A percentile compares a stretch with the other conserved stretches of the same genome.
Evolutionary conservation across 192 early-diverging fungal genomes (phyloP).

Genomic region (Allomyces macrogynus): DNA sequence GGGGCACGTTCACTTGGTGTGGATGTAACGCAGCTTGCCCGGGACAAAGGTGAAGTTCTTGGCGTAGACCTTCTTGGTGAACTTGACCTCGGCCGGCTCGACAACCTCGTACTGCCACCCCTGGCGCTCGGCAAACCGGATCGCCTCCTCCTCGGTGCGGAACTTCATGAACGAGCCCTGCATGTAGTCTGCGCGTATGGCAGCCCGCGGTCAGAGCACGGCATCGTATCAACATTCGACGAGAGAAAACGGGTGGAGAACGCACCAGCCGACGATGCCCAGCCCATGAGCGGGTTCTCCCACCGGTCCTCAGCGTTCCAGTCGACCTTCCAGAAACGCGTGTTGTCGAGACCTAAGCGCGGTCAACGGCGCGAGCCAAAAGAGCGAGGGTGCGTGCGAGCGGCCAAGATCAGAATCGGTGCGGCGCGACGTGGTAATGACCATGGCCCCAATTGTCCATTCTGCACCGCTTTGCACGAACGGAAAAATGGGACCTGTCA

Average conservation of each 20-base stretch:
- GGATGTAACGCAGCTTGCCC: constrained; percentile 53
- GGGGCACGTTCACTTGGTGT: constrained; percentile 47
- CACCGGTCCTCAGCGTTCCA: constrained; percentile 79
- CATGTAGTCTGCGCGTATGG: constrained; percentile 45
- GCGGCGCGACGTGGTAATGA: no score
- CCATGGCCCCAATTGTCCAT: no score
- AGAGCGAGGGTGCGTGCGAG: no score
- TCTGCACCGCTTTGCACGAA: no score
- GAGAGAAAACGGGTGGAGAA: no score
- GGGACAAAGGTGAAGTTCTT: constrained; percentile 80
- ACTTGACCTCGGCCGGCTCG: constrained; percentile 60
- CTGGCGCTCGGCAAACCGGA: constrained; percentile 87
- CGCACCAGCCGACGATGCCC: constrained; percentile 26
- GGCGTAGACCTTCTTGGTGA: constrained; percentile 69
- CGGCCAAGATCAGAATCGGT: no score
- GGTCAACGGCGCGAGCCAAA: no score
- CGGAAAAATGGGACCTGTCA: no score
- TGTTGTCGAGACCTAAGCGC: constrained; percentile 18
- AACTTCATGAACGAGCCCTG: constrained; percentile 71
- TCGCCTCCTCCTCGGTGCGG: constrained; percentile 61
- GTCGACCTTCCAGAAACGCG: constrained; percentile 69
- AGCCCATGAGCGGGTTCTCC: constrained; percentile 89
- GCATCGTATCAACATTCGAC: no score
- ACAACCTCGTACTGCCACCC: constrained; percentile 84
- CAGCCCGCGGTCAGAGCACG: no score